Evolutionary conservation across 2,329 filamentous ascomycete species (phyloP).

Genomic region (Aureobasidium sp.): DNA sequence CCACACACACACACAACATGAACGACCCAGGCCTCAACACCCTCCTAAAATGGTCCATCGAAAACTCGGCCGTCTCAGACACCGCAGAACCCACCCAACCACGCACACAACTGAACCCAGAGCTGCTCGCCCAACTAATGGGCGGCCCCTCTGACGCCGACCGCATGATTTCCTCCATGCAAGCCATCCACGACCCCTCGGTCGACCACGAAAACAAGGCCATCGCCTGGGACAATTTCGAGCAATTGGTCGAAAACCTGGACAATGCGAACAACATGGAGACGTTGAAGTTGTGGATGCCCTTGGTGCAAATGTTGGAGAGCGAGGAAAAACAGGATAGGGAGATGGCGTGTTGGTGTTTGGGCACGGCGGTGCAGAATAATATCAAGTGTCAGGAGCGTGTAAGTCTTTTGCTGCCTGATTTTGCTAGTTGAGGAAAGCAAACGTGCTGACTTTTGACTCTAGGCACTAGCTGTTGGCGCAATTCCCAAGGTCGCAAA

Average conservation of each 20-base stretch:
- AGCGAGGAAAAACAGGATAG: conserved; percentile 64
- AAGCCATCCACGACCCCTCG: conserved; percentile 57
- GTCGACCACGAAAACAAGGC: conserved; percentile 67
- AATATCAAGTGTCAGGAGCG: conserved; percentile 79
- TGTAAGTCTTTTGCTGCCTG: conserved; percentile 28
- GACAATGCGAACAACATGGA: conserved; percentile 97
- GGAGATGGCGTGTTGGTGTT: conserved; percentile 85
- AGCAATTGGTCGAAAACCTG: conserved; percentile 82
- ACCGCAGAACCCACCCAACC: conserved; percentile 18
- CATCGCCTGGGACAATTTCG: conserved; percentile 87
- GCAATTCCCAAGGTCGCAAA: conserved; percentile 63
- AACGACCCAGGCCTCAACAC: conserved; percentile 61
- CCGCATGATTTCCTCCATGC: conserved; percentile 80
- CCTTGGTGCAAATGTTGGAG: conserved; percentile 62
- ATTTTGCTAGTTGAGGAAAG: conserved; percentile 7
- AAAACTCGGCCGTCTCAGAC: conserved; percentile 47
- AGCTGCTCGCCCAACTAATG: conserved; percentile 64
- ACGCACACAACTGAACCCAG: conserved; percentile 48
- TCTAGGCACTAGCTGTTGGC: conserved; percentile 48
- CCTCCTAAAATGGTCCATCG: conserved; percentile 70
- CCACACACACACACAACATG: conserved; percentile 22
- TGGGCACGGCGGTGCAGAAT: conserved; percentile 93
- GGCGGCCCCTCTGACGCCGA: conserved; percentile 86
- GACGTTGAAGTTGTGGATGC: conserved; percentile 70
- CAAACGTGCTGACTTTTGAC: conserved; percentile 12